These are phyloP conservation scores for Kockiozyma suomiensis DNA, from an alignment of 805 yeast species.

Conservation along the genomic window DNA sequence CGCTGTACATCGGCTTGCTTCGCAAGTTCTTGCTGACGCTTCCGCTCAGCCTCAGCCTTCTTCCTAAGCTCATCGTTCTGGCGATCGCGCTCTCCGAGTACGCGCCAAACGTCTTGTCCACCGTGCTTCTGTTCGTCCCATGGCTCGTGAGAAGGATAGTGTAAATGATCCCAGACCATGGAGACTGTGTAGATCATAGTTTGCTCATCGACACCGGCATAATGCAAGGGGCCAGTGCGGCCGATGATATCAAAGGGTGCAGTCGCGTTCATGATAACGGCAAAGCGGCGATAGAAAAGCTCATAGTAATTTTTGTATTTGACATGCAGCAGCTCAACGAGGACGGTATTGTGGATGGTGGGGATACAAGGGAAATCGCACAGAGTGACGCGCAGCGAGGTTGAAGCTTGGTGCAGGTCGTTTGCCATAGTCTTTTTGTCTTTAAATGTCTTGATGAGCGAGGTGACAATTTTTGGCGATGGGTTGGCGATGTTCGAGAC, in stretches of 20 bases:
- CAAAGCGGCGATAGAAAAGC: slow-evolving; percentile 20
- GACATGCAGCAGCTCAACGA: slow-evolving; percentile 22
- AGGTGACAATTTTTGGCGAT: slow-evolving; percentile 4
- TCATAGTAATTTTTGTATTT: slow-evolving; percentile 18
- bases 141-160: slow-evolving; percentile 6
- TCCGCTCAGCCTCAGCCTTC: neutral
- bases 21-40: neutral
- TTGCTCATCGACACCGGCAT: slow-evolving; percentile 17
- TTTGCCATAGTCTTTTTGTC: neutral
- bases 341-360: slow-evolving; percentile 28
- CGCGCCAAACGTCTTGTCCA: slow-evolving; percentile 5
- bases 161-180: slow-evolving; percentile 19
- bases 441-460: neutral
- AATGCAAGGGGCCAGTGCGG: slow-evolving; percentile 17
- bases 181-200: slow-evolving; percentile 24
- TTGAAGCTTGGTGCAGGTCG: slow-evolving; percentile 25
- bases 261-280: slow-evolving; percentile 24
- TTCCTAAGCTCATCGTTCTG: neutral
- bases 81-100: slow-evolving; percentile 3
- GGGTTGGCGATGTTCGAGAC: neutral
- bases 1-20: neutral
- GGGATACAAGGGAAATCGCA: slow-evolving; percentile 32
- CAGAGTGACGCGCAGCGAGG: slow-evolving; percentile 24
- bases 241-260: slow-evolving; percentile 30
- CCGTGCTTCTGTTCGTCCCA: slow-evolving; percentile 26